Percentiles rank a stretch among this genome's conserved stretches.
Evolutionary conservation across 2,329 filamentous ascomycete genomes (phyloP).

Genomic region (Fusarium chaquense): DNA sequence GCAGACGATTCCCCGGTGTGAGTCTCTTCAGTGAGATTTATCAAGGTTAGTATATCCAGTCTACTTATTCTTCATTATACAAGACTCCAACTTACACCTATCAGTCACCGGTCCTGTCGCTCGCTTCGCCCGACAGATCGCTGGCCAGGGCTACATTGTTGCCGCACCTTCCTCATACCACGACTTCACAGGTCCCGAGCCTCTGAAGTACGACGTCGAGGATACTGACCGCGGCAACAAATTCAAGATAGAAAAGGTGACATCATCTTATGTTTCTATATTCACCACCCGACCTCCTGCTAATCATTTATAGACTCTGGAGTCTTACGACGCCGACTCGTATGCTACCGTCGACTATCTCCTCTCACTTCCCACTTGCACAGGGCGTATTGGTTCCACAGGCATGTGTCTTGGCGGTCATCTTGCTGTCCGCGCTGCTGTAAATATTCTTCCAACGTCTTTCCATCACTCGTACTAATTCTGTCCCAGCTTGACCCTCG

Average conservation of each 20-base stretch:
- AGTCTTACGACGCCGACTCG: slow-evolving; percentile 87
- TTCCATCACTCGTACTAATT: not conserved
- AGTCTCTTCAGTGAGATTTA: slow-evolving; percentile 95
- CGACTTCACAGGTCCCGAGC: slow-evolving; percentile 88
- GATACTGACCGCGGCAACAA: slow-evolving; percentile 90
- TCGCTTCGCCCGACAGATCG: slow-evolving; percentile 91
- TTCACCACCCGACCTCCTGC: not conserved
- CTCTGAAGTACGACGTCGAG: slow-evolving; percentile 85
- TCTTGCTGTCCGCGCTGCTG: slow-evolving; percentile 72
- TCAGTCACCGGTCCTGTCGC: slow-evolving; percentile 89
- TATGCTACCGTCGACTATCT: slow-evolving; percentile 76
- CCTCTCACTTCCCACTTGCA: slow-evolving; percentile 80
- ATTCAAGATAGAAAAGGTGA: slow-evolving; percentile 84
- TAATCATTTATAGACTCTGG: slow-evolving; percentile 69
- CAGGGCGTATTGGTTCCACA: slow-evolving; percentile 80
- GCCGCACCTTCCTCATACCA: slow-evolving; percentile 92
- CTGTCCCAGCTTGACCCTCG: slow-evolving; percentile 74
- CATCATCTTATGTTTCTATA: not conserved
- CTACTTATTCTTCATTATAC: slow-evolving; percentile 52
- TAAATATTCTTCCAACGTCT: slow-evolving; percentile 50
- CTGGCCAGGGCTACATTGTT: slow-evolving; percentile 92
- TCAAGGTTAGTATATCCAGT: slow-evolving; percentile 72
- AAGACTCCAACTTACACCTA: not conserved
- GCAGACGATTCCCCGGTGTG: slow-evolving; percentile 81
- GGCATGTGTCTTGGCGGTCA: slow-evolving; percentile 97